A percentile compares a stretch with the other conserved stretches of the same genome.
Conservation (phyloP, 306 rosid genomes). For the Casuarina equisetifolia region DNA sequence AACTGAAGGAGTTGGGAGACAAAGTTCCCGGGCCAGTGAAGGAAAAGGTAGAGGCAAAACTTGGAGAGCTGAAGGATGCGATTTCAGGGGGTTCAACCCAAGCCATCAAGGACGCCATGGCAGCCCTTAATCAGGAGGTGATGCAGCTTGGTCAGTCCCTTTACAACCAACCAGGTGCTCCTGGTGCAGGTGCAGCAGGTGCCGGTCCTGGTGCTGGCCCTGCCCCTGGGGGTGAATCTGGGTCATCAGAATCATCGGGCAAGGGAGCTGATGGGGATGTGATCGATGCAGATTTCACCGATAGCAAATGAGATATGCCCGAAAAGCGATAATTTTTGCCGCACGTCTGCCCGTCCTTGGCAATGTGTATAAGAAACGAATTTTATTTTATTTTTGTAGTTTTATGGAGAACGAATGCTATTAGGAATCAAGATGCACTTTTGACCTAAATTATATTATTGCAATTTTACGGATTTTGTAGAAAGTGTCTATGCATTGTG, state of each 20-base stretch:
- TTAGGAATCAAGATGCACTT: neutral
- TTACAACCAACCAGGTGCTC: conserved; percentile 84
- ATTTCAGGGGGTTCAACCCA: conserved; percentile 77
- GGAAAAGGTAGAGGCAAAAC: conserved; percentile 86
- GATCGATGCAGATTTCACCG: conserved; percentile 87
- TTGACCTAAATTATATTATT: neutral
- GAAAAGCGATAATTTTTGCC: neutral
- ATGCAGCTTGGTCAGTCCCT: conserved; percentile 95
- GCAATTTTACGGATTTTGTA: neutral
- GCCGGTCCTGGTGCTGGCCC: conserved; percentile 39
- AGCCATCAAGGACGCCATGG: conserved; percentile 77
- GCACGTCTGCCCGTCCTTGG: neutral
- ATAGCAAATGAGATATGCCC: conserved; percentile 51
- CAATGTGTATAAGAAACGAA: neutral
- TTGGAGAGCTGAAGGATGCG: conserved; percentile 81
- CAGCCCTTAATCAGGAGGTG: conserved; percentile 92
- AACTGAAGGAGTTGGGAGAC: conserved; percentile 86
- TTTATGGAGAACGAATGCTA: neutral
- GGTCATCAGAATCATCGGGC: conserved; percentile 62
- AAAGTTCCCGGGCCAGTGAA: conserved; percentile 89
- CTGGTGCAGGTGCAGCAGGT: conserved; percentile 54
- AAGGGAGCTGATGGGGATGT: conserved; percentile 85
- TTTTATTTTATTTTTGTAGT: neutral
- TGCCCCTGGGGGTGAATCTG: conserved; percentile 62
- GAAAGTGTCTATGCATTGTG: neutral